Evolutionary conservation across 176 grass and related monocot genomes (phyloP), one percentile per base, ranked within the genome.

Genomic region (Juncus effusus): DNA sequence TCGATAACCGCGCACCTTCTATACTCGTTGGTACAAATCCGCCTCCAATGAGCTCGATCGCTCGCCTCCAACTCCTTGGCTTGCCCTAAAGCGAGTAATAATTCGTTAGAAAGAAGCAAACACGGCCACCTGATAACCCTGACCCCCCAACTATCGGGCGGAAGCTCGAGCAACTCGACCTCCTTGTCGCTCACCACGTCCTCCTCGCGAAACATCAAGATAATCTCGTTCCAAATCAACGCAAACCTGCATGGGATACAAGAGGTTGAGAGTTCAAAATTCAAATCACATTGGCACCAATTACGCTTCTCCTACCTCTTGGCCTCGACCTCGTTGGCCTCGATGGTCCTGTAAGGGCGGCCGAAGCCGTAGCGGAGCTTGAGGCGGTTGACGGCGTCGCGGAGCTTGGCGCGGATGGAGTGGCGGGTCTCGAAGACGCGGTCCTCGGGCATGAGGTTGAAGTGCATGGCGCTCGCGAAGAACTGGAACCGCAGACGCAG

Each of bases 401-500:
- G 78, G 8, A 97, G 53, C 68, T 61, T 91, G 72, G 67, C 81
- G 13, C 75, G 76, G 40, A 97, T 65, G 37, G 85, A 66, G 39
- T 86, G 80, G 45, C 10, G 85, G 10, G 62, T 63, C 10, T 75
- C 58, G 55, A 77, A 76, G 42, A 78, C 60, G 51, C 81, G 82
- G 63, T 84, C 88, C 56, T 84, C 77, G 10, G 93, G 93, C 93
- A 97, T 92, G 67, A 97, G 69, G 81, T 97, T 91, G 78, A 97
- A 97, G 54, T 97, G 93, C 88, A 97, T 88, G 0, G 93, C 93
- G 77, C 93, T 92, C 40, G 93, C 88, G 66, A 97, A 97, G 78
- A 92, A 97, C 67, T 97, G 88, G 68, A 97, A 97, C 42, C 93
- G 85, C 74, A 97, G 77, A n/a, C 93, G 80, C 60, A 97, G 77